These are phyloP conservation scores for Taphrina pruni DNA, from an alignment of 1,139 yeast species.

Conservation along the genomic window DNA sequence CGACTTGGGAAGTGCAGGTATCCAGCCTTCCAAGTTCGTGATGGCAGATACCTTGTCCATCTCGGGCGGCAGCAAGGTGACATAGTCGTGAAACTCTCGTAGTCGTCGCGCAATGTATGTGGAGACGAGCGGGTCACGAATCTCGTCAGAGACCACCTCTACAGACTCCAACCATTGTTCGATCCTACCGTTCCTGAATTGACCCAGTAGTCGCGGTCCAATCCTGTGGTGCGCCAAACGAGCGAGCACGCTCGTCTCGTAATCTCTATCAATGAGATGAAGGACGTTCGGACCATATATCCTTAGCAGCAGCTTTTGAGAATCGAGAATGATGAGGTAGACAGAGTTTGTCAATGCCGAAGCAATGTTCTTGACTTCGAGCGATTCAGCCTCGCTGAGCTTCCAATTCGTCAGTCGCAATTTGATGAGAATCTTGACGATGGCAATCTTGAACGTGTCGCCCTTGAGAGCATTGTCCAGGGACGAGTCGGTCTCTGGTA, in stretches of 20 bases:
- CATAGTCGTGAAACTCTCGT: slow-evolving; percentile 88
- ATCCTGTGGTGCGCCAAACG: slow-evolving; percentile 77
- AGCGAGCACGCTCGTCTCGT: slow-evolving; percentile 73
- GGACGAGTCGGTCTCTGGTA: slow-evolving; percentile 32
- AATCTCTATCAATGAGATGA: slow-evolving; percentile 81
- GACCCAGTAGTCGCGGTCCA: slow-evolving; percentile 88
- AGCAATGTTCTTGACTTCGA: slow-evolving; percentile 51
- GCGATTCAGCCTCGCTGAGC: slow-evolving; percentile 26
- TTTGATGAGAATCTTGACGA: slow-evolving; percentile 34
- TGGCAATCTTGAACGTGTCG: slow-evolving; percentile 30
- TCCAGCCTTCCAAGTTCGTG: slow-evolving; percentile 72
- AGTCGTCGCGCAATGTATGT: slow-evolving; percentile 92
- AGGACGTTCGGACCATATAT: slow-evolving; percentile 93
- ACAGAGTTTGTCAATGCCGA: slow-evolving; percentile 90
- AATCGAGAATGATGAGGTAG: slow-evolving; percentile 60
- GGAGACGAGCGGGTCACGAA: slow-evolving; percentile 75
- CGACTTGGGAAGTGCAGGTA: slow-evolving; percentile 54
- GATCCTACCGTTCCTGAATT: slow-evolving; percentile 86
- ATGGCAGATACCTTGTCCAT: slow-evolving; percentile 64
- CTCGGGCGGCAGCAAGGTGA: slow-evolving; percentile 65
- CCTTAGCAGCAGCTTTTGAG: slow-evolving; percentile 62
- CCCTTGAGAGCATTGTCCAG: slow-evolving; percentile 33
- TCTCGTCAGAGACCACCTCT: slow-evolving; percentile 72
- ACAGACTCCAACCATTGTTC: slow-evolving; percentile 86
- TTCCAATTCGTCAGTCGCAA: slow-evolving; percentile 34